Evolutionary conservation across 2,329 filamentous ascomycete genomes (phyloP), one percentile per base, ranked within the genome.

Genomic region (Verticillium isaacii): DNA sequence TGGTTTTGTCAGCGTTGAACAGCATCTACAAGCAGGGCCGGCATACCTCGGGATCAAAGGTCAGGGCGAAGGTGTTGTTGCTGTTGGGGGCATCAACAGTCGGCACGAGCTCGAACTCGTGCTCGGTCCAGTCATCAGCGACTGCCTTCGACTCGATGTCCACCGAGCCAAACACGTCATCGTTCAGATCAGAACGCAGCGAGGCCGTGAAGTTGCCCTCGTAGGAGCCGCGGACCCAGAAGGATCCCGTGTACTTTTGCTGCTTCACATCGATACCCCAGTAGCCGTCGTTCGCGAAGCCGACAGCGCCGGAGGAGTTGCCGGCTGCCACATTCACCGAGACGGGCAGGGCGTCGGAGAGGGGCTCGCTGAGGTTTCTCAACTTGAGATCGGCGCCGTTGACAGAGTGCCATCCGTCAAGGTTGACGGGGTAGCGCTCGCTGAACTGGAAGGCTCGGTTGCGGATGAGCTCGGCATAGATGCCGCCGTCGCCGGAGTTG

Each of bases 391-490:
- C 68, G 11, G 80, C 77, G 32, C 72, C 74, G 58, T 78, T 77
- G 57, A 82, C 64, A 1, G 79, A 65, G 17, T 71, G 72, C 80
- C 81, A 85, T 17, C 73, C 77, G n/a, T 74, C 72, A 2, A 85
- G 73, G 4, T 75, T 77, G 45, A 75, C 72, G 3, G 78, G 78
- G 63, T 72, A 80, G 17, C 68, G 66, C 23, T 75, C 72, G 63
- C 76, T 80, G 60, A 76, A 77, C 72, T 92, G 89, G 68, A 92
- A 91, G 12, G 88, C 89, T 57, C 88, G 82, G 73, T 92, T 92
- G 59, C 82, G 83, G 61, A 92, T 83, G 61, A 92, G 73, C 69
- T 92, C 88, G 57, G 86, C 89, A 70, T 92, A 91, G 64, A 91
- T 84, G 5, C 89, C 89, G 25, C 89, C 89, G 69, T 92, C 89